Base-by-base conservation (phyloP, 495 filamentous ascomycete species). In the Penicillium lagena region DNA sequence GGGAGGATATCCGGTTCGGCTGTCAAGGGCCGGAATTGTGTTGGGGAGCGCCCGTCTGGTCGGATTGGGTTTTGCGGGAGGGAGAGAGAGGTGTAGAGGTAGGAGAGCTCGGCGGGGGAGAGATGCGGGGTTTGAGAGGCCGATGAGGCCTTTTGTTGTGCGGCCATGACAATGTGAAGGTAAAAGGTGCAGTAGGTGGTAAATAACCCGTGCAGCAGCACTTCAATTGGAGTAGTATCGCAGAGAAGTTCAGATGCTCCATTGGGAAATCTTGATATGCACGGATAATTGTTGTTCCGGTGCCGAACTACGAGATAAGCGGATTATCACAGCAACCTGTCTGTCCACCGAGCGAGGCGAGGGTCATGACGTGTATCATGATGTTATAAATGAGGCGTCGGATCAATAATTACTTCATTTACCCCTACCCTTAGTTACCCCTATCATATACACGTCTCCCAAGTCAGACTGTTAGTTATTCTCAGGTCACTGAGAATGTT, bases 41-140 rank as follows among this genome's bases (percentile, higher is more conserved):
- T 85, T 7, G 89, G 73, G 14, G 80, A 72, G 61, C 90, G 89
- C 48, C 80, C 82, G 62, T 98, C 93, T 14, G 91, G 89, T 27
- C 93, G 90, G 58, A 97, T 84, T 7, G 93, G 88, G n/a, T 81
- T 84, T 11, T 67, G 65, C 29, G 82, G 78, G 34, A 75, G 74
- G 9, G 79, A 73, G 55, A 98, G 89, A 4, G 93, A 93, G 43
- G 82, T 78, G 78, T 90, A 90, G 38, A 96, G 82, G 76, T 95
- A 98, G 62, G 90, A 87, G 54, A 97, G 88, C 66, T 98, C 94
- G 52, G 93, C 88, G 34, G 90, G 90, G 14, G 90, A 96, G 67
- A 98, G 82, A 53, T 86, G 82, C 15, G 69, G 73, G 37, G 59
- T 66, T 55, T 72, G 71, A 4, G 68, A 68, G 42, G 71, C 68